Percentiles rank a stretch among this genome's conserved stretches.
phyloP scores from a whole-genome alignment of 495 filamentous ascomycete genomes.

The Acidiella bohemica region DNA sequence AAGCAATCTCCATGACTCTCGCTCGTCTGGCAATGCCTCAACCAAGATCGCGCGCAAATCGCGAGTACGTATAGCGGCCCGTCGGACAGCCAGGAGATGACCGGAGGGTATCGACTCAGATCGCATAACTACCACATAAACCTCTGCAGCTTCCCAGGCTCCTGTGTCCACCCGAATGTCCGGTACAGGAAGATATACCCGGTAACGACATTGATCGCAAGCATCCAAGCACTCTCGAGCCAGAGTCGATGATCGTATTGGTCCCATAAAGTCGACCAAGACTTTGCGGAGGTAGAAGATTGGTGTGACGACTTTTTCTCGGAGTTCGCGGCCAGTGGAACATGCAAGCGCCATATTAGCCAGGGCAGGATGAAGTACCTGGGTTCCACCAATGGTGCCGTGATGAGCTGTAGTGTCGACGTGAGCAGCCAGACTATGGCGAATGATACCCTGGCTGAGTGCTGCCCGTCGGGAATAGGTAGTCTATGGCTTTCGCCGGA shows the following conservation, averaged over 20 bases:
- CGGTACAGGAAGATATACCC: constrained; percentile 69
- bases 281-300: constrained; percentile 1
- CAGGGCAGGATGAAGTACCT: constrained; percentile 91
- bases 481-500: background rate
- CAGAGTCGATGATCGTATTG: constrained; percentile 33
- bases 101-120: too few relatives aligned
- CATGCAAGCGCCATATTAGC: constrained; percentile 80
- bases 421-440: constrained; percentile 57
- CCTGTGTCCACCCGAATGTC: constrained; percentile 70
- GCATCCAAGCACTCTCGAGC: constrained; percentile 68
- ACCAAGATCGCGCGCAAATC: too few relatives aligned
- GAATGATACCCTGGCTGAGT: constrained; percentile 33
- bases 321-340: constrained; percentile 34
- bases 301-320: background rate
- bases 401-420: constrained; percentile 61
- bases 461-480: constrained; percentile 5
- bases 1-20: too few relatives aligned
- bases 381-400: constrained; percentile 85
- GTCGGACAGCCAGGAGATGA: too few relatives aligned
- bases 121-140: constrained; percentile 98
- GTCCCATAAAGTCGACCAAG: constrained; percentile 2
- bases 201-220: constrained; percentile 55
- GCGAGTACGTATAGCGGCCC: too few relatives aligned
- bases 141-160: constrained; percentile 66
- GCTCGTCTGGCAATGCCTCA: too few relatives aligned